Conservation (phyloP, 2,329 filamentous ascomycete genomes). For the Macrophomina pseudophaseolina region DNA sequence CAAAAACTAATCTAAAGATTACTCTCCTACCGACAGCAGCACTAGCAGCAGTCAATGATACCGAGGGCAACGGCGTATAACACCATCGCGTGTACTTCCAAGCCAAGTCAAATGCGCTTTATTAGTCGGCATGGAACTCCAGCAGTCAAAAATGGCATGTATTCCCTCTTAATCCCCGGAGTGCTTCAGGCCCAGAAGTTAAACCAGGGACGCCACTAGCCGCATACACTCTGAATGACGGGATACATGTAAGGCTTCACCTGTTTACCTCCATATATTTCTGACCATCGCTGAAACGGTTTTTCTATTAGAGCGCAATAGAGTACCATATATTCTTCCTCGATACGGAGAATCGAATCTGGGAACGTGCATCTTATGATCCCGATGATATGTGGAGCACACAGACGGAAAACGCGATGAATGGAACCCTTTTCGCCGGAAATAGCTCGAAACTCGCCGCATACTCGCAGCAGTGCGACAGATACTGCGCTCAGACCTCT, state of each 20-base stretch:
- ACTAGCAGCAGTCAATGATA: not conserved
- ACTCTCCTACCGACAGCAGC: not conserved
- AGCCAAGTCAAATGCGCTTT: conserved; percentile 4
- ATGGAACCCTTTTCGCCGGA: conserved; percentile 1
- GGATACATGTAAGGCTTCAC: not conserved
- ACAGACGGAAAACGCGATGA: not conserved
- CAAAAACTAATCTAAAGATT: not conserved
- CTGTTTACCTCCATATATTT: no score
- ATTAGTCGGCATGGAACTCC: conserved; percentile 6
- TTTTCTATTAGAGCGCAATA: not conserved
- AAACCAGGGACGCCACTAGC: not conserved
- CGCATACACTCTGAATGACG: not conserved
- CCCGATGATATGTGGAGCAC: not conserved
- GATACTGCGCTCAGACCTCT: not conserved
- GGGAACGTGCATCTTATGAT: not conserved
- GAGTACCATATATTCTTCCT: conserved; percentile 4
- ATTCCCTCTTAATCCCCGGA: not conserved
- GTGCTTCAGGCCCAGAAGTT: not conserved
- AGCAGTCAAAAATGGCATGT: not conserved
- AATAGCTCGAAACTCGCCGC: not conserved
- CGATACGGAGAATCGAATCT: conserved; percentile 1
- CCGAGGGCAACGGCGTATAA: not conserved
- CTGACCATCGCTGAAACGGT: not conserved
- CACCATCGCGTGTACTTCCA: conserved; percentile 3
- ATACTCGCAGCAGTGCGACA: not conserved